Evolutionary conservation across 164 flowering plant species (phyloP), one percentile per base, ranked within the genome.

Genomic region (Pachysandra terminalis): DNA sequence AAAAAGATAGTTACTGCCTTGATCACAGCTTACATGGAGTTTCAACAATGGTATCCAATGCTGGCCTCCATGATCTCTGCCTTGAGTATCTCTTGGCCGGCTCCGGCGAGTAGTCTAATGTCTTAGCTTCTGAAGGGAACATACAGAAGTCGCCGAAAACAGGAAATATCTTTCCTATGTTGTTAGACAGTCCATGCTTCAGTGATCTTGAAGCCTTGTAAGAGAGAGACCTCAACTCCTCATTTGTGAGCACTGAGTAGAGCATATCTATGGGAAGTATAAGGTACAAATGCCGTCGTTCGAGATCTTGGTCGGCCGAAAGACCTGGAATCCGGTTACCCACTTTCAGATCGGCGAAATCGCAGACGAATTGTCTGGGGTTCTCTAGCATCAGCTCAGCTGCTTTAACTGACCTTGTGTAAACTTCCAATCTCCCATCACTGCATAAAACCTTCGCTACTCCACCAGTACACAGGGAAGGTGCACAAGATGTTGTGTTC

Each of bases 11-110:
- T 1, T n/a, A 56, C 51, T 22, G 7, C 15, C 0, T 22, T n/a
- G 9, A 51, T 68, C 70, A 66, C 7, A 27, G 49, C 41, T 54
- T 52, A 56, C 59, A 24, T 23, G 85, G 78, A 68, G 75, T 75
- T 78, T 86, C 90, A 58, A 66, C 63, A 51, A 84, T 86, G 66
- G 87, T 86, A 19, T 81, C 84, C 70, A 84, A 68, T 0, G 86
- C 84, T 9, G 90, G 90, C 54, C 27, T 83, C 87, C 90, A 86
- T 13, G 93, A 87, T 68, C 88, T 75, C 72, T 84, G 88, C 67
- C 75, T 85, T 1, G 76, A 77, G 61, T 41, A 75, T 72, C 80
- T 72, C 23, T 68, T 73, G 2, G 21, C 55, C 0, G 59, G 49
- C 63, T 51, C 66, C 2, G 15, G 16, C 19, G 0, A 5, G n/a